A percentile compares a stretch with the other conserved stretches of the same genome.
Conservation (phyloP, 2,329 filamentous ascomycete genomes). For the Talaromyces sp. region DNA sequence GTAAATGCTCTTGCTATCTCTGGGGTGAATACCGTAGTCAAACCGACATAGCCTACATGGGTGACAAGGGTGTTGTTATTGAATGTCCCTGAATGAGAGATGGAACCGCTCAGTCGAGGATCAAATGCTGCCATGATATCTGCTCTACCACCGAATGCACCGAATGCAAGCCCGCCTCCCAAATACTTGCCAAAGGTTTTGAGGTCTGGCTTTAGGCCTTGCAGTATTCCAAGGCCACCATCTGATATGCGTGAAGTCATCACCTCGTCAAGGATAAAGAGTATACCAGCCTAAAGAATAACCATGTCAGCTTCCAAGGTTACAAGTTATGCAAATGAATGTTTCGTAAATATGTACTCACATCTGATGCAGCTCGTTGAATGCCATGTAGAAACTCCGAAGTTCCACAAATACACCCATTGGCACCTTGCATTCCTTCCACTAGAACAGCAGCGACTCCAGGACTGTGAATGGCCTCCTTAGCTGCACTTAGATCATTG, state of each 20-base stretch:
- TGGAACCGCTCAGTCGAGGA: conserved; percentile 40
- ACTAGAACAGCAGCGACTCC: conserved; percentile 58
- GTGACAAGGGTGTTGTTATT: conserved; percentile 64
- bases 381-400: conserved; percentile 50
- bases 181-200: conserved; percentile 63
- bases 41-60: conserved; percentile 46
- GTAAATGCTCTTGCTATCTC: background rate
- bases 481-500: background rate
- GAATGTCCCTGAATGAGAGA: conserved; percentile 60
- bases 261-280: conserved; percentile 65
- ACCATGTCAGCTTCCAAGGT: background rate
- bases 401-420: conserved; percentile 52
- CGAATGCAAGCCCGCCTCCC: conserved; percentile 62
- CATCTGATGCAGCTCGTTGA: conserved; percentile 45
- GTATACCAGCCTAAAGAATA: background rate
- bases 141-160: conserved; percentile 58
- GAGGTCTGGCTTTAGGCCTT: conserved; percentile 53
- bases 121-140: conserved; percentile 55
- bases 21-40: background rate
- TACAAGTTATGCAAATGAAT: background rate
- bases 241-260: conserved; percentile 59
- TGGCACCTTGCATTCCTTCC: conserved; percentile 62
- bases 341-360: background rate
- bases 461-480: background rate
- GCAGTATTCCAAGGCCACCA: conserved; percentile 45